phyloP scores from a whole-genome alignment of 352 stramenopile genomes.

The Thraustotheca clavata region DNA sequence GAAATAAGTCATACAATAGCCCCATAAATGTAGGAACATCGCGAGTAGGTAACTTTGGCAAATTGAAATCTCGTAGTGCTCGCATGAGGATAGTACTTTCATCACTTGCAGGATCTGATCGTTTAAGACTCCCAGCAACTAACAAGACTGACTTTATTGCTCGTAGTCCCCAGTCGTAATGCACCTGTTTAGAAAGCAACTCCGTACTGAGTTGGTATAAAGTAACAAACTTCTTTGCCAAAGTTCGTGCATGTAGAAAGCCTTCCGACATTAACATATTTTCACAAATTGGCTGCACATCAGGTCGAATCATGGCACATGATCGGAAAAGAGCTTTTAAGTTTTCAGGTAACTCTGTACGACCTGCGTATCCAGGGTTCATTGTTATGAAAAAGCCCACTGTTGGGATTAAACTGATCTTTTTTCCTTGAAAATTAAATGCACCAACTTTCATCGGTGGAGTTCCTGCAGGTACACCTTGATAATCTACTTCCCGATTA shows the following conservation, averaged over 20 bases:
- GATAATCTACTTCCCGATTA: conserved; percentile 25
- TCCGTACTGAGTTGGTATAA: conserved; percentile 84
- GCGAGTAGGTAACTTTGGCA: conserved; percentile 85
- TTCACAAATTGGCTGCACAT: conserved; percentile 88
- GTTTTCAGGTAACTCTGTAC: conserved; percentile 89
- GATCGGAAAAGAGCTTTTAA: conserved; percentile 89
- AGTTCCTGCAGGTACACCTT: conserved; percentile 24
- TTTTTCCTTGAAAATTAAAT: conserved; percentile 88
- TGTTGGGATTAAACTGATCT: conserved; percentile 70
- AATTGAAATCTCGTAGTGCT: conserved; percentile 95
- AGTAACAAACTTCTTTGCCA: conserved; percentile 87
- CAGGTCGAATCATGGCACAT: conserved; percentile 89
- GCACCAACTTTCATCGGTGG: conserved; percentile 36
- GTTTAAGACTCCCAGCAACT: conserved; percentile 90
- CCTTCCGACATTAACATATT: conserved; percentile 94
- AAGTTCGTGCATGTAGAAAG: conserved; percentile 72
- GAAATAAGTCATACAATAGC: conserved; percentile 91
- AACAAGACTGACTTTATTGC: conserved; percentile 95
- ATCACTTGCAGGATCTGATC: conserved; percentile 66
- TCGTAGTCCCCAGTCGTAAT: conserved; percentile 94
- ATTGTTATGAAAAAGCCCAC: conserved; percentile 93
- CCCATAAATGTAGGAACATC: conserved; percentile 93
- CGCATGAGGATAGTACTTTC: conserved; percentile 93
- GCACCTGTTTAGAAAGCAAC: conserved; percentile 78
- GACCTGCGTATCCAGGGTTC: conserved; percentile 89